Percentiles rank a stretch among this genome's conserved stretches.
Evolutionary conservation across 306 rosid genomes (phyloP).

Genomic region (Pachyrhizus erosus): DNA sequence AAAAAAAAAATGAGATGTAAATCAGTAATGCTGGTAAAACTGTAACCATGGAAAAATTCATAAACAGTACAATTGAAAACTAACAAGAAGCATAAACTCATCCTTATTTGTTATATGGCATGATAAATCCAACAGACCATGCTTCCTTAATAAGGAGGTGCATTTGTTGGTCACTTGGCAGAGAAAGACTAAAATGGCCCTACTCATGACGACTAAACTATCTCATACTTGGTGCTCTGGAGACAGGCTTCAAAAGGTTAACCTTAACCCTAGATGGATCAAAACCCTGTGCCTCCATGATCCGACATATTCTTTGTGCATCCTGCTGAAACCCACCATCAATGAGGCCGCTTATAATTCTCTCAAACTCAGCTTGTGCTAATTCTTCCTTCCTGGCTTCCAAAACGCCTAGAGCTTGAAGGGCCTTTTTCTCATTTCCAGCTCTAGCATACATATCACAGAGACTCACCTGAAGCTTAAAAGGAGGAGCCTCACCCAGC

Average conservation of each 20-base stretch:
- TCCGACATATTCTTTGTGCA: slow-evolving; percentile 57
- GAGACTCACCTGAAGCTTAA: slow-evolving; percentile 76
- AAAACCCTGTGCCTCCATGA: slow-evolving; percentile 80
- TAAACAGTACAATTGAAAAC: slow-evolving; percentile 17
- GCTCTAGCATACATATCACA: slow-evolving; percentile 80
- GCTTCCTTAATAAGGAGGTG: slow-evolving; percentile 29
- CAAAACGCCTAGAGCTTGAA: slow-evolving; percentile 74
- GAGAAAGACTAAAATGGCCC: slow-evolving; percentile 26
- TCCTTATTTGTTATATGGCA: slow-evolving; percentile 41
- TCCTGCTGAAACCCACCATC: slow-evolving; percentile 71
- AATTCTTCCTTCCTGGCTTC: slow-evolving; percentile 76
- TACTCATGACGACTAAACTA: slow-evolving; percentile 43
- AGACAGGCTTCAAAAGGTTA: slow-evolving; percentile 34
- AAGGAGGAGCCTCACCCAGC: slow-evolving; percentile 80
- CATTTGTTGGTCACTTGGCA: slow-evolving; percentile 35
- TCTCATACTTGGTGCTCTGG: slow-evolving; percentile 45
- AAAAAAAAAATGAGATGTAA: slow-evolving; percentile 16
- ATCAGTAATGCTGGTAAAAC: slow-evolving; percentile 16
- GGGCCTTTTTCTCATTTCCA: slow-evolving; percentile 79
- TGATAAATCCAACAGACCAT: slow-evolving; percentile 35
- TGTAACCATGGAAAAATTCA: slow-evolving; percentile 40
- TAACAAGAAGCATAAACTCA: slow-evolving; percentile 39
- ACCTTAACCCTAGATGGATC: slow-evolving; percentile 41
- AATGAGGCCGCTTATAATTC: slow-evolving; percentile 60
- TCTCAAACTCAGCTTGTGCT: slow-evolving; percentile 61